Conservation (phyloP, 139 green algal species). For the Tetraselmis striata region DNA sequence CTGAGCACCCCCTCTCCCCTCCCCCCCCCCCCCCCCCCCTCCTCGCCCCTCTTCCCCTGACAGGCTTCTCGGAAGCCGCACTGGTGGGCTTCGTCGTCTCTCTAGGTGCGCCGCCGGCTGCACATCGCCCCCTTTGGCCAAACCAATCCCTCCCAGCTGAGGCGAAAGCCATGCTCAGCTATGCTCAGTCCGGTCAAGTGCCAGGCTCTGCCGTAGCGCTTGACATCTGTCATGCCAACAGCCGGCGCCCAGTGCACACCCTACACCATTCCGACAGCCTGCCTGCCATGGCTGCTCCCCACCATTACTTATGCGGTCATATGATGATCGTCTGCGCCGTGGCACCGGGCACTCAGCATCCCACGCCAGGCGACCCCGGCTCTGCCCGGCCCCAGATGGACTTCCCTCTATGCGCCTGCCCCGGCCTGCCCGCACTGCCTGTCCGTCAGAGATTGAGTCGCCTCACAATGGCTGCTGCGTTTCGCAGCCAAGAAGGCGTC, state of each 20-base stretch:
- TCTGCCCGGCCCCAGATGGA: slow-evolving; percentile 14
- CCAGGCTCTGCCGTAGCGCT: neutral
- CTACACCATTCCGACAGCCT: no score
- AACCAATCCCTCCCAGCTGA: no score
- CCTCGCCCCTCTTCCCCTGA: neutral
- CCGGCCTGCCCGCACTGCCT: neutral
- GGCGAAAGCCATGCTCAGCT: no score
- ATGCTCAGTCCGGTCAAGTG: no score
- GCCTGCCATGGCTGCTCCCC: no score
- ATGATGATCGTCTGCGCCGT: no score
- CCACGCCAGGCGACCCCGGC: no score
- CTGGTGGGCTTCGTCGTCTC: neutral
- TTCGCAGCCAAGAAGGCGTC: neutral
- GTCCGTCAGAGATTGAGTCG: neutral
- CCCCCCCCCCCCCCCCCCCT: neutral
- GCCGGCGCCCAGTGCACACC: no score
- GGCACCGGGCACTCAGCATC: no score
- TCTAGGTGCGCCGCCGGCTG: neutral
- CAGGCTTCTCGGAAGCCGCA: neutral
- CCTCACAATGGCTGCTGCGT: neutral
- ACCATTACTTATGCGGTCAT: no score
- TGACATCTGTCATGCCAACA: neutral
- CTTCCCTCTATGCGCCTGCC: neutral
- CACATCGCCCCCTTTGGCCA: neutral
- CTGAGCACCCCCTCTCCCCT: neutral